Evolutionary conservation across 75 land plant genomes (phyloP).

Genomic region (Picea sitchensis): DNA sequence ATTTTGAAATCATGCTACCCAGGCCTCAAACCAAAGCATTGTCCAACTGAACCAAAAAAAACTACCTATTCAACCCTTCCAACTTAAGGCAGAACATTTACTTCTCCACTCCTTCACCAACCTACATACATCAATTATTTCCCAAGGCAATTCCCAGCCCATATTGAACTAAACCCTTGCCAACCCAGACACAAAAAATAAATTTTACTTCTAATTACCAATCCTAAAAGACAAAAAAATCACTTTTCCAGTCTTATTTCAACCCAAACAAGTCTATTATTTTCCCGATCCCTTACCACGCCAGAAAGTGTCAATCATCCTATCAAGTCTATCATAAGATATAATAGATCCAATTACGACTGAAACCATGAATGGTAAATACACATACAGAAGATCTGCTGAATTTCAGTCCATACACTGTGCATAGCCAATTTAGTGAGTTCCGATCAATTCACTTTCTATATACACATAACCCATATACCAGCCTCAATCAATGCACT

Average conservation of each 20-base stretch:
- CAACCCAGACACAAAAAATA: neutral
- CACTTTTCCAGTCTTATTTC: neutral
- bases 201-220: neutral
- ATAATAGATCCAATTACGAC: no score
- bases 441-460: neutral
- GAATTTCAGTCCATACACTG: neutral
- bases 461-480: neutral
- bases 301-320: no score
- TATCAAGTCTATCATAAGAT: no score
- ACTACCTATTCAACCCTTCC: neutral
- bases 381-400: constrained; percentile 3
- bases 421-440: neutral
- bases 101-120: neutral
- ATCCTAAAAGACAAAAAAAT: neutral
- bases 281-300: no score
- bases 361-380: neutral
- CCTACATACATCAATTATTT: neutral
- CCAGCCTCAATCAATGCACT: neutral
- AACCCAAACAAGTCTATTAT: neutral
- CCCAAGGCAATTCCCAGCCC: neutral
- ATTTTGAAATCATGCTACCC: no score
- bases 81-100: neutral
- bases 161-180: neutral
- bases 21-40: no score
- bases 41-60: neutral